Percentiles rank a stretch among this genome's conserved stretches.
Evolutionary conservation across 169 alveolate genomes (phyloP).

Genomic region (Hepatocystis sp.): DNA sequence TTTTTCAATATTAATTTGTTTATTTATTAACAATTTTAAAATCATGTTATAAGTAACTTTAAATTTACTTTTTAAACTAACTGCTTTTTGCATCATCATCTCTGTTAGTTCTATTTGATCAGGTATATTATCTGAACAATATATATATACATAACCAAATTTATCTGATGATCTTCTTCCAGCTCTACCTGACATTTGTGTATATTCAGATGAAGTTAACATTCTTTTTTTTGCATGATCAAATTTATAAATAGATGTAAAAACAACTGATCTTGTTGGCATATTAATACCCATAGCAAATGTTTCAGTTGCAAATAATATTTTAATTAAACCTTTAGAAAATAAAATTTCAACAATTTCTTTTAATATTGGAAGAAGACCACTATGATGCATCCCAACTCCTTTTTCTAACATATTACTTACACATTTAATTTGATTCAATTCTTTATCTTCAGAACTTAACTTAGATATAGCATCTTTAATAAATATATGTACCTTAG

Average conservation of each 20-base stretch:
- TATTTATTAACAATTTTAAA: conserved; percentile 87
- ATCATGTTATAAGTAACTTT: conserved; percentile 93
- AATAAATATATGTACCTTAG: conserved; percentile 89
- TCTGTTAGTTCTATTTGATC: conserved; percentile 88
- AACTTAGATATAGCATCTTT: conserved; percentile 88
- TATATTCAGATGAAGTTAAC: conserved; percentile 97
- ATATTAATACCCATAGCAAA: conserved; percentile 99
- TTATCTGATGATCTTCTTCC: conserved; percentile 99
- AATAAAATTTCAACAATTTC: conserved; percentile 98
- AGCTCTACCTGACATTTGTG: conserved; percentile 99
- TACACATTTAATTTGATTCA: conserved; percentile 92
- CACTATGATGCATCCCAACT: conserved; percentile 99
- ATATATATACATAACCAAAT: conserved; percentile 95
- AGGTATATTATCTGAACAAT: conserved; percentile 91
- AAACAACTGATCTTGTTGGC: conserved; percentile 99
- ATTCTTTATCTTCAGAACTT: conserved; percentile 89
- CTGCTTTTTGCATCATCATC: conserved; percentile 90
- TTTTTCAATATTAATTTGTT: conserved; percentile 86
- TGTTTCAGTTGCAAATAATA: conserved; percentile 99
- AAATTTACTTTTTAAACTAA: conserved; percentile 92
- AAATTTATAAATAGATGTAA: conserved; percentile 94
- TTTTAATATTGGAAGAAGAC: conserved; percentile 97
- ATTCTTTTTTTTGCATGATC: conserved; percentile 92
- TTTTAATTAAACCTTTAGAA: conserved; percentile 96
- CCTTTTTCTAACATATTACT: conserved; percentile 93